Evolutionary conservation across 306 rosid genomes (phyloP).

Genomic region (Fagus crenata): DNA sequence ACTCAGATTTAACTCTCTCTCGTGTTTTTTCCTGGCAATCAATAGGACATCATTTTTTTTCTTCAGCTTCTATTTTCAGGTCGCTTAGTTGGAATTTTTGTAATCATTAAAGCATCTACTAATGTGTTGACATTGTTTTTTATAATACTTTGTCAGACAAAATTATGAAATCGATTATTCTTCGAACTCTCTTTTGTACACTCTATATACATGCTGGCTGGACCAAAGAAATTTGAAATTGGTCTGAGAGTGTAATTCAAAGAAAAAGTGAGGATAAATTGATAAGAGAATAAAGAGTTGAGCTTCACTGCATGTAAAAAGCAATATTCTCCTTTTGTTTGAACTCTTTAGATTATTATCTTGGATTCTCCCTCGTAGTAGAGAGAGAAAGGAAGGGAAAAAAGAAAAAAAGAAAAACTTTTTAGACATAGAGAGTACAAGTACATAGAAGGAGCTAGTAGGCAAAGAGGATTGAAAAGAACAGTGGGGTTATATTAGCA

Average conservation of each 20-base stretch:
- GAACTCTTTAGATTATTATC: constrained; percentile 46
- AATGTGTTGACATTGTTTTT: constrained; percentile 38
- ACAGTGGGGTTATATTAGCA: constrained; percentile 29
- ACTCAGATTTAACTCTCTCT: too few species aligned
- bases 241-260: constrained; percentile 24
- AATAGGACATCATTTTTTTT: constrained; percentile 16
- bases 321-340: constrained; percentile 48
- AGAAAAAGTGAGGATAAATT: constrained; percentile 30
- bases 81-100: constrained; percentile 21
- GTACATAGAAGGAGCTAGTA: constrained; percentile 30
- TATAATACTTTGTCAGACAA: constrained; percentile 32
- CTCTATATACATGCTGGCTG: constrained; percentile 9
- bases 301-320: constrained; percentile 38
- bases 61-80: constrained; percentile 20
- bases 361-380: constrained; percentile 54
- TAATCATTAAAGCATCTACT: constrained; percentile 33
- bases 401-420: not conserved
- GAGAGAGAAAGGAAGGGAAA: constrained; percentile 11
- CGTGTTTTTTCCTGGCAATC: constrained; percentile 14
- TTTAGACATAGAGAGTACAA: constrained; percentile 26
- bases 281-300: constrained; percentile 10
- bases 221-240: not conserved
- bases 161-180: constrained; percentile 23
- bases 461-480: constrained; percentile 51
- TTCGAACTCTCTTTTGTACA: not conserved